These are phyloP conservation scores for Arthrobotrys megalospora DNA, from an alignment of 2,329 filamentous ascomycete species.

Conservation along the genomic window DNA sequence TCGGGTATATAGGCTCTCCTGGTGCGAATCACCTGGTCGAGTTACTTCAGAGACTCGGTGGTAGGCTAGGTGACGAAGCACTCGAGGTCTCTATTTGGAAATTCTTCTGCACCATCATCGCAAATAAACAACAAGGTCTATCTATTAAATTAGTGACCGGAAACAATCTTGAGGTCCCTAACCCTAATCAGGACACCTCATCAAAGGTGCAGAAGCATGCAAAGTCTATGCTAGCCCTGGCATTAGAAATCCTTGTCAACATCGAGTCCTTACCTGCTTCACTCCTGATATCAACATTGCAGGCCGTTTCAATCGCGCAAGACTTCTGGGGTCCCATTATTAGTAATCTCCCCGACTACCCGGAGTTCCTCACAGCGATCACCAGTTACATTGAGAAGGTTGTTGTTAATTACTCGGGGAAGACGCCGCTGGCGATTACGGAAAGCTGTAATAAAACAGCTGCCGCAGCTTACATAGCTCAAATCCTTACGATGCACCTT, in stretches of 20 bases:
- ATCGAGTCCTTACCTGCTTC: constrained; percentile 77
- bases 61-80: constrained; percentile 77
- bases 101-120: constrained; percentile 87
- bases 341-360: constrained; percentile 81
- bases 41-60: constrained; percentile 81
- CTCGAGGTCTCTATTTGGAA: constrained; percentile 83
- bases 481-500: constrained; percentile 90
- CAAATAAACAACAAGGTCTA: constrained; percentile 95
- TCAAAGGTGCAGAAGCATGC: constrained; percentile 64
- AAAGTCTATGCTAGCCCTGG: constrained; percentile 80
- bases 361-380: constrained; percentile 79
- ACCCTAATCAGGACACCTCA: constrained; percentile 67
- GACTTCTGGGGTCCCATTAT: constrained; percentile 98
- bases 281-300: constrained; percentile 81
- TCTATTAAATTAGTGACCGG: constrained; percentile 90
- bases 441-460: constrained; percentile 68
- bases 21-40: constrained; percentile 87
- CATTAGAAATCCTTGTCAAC: constrained; percentile 78
- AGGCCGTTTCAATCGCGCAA: constrained; percentile 89
- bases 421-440: constrained; percentile 65
- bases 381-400: constrained; percentile 75
- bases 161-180: constrained; percentile 69
- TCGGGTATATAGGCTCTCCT: constrained; percentile 87
- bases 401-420: constrained; percentile 63
- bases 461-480: constrained; percentile 84